These are phyloP conservation scores for Alternaria conjuncta DNA, from an alignment of 2,329 filamentous ascomycete genomes.

Conservation along the genomic window DNA sequence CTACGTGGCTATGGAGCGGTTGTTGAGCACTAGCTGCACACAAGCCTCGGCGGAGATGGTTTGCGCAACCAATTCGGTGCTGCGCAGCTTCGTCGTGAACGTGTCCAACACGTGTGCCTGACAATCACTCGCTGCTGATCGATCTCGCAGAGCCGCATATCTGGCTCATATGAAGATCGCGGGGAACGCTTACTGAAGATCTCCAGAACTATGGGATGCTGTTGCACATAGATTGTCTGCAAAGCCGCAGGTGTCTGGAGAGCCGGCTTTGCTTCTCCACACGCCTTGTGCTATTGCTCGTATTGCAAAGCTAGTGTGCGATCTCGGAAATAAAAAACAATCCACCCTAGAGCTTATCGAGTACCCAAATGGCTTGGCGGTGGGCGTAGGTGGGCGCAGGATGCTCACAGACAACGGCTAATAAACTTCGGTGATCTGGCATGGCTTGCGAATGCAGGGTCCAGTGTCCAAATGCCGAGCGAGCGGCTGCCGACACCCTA, in stretches of 20 bases:
- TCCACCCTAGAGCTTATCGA: conserved; percentile 18
- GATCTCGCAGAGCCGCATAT: conserved; percentile 28
- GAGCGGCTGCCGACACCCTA: conserved; percentile 1
- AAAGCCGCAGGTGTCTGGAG: conserved; percentile 4
- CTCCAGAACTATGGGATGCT: conserved; percentile 19
- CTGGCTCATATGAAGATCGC: conserved; percentile 24
- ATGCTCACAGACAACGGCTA: conserved; percentile 23
- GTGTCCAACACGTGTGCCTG: conserved; percentile 13
- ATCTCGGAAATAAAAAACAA: conserved; percentile 26
- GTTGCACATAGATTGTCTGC: conserved; percentile 15
- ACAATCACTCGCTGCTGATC: conserved; percentile 7
- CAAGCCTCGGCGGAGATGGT: background rate
- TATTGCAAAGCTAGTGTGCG: conserved; percentile 6
- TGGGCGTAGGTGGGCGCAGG: conserved; percentile 11
- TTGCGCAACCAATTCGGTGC: background rate
- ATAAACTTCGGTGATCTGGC: conserved; percentile 21
- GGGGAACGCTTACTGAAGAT: conserved; percentile 32
- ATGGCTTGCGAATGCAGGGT: conserved; percentile 28
- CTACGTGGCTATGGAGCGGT: background rate
- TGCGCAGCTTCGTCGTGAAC: background rate
- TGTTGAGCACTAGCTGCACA: conserved; percentile 1
- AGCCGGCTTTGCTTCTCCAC: conserved; percentile 16
- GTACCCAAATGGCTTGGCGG: conserved; percentile 15
- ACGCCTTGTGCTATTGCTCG: background rate
- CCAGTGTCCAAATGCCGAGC: conserved; percentile 20